phyloP scores from a whole-genome alignment of 768 basidiomycete genomes.

The Leucocoprinus leucothites region DNA sequence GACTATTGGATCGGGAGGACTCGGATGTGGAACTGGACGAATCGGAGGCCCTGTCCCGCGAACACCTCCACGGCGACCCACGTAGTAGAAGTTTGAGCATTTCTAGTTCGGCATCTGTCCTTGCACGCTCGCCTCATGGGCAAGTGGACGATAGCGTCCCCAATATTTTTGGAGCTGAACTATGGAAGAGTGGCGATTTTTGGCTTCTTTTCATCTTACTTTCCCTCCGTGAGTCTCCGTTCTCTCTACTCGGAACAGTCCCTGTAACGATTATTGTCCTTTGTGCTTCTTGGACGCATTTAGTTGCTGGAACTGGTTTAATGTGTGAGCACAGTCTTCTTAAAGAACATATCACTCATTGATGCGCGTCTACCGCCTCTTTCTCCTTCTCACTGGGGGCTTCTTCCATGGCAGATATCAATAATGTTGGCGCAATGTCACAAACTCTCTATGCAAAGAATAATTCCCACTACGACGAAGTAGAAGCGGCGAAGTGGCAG shows the following conservation, averaged over 20 bases:
- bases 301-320: constrained; percentile 75
- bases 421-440: constrained; percentile 81
- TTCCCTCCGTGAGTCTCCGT: constrained; percentile 47
- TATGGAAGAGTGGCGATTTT: constrained; percentile 57
- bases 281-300: background rate
- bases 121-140: constrained; percentile 13
- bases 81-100: background rate
- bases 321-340: constrained; percentile 57
- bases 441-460: constrained; percentile 59
- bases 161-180: constrained; percentile 51
- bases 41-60: background rate
- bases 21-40: constrained; percentile 4
- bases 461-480: constrained; percentile 60
- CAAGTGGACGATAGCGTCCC: constrained; percentile 26
- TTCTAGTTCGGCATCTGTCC: constrained; percentile 14
- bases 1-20: constrained; percentile 21
- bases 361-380: background rate
- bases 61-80: background rate
- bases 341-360: background rate
- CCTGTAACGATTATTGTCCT: background rate
- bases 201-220: constrained; percentile 60
- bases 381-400: background rate
- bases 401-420: constrained; percentile 53
- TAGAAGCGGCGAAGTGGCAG: constrained; percentile 71
- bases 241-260: background rate